Percentiles rank a stretch among this genome's conserved stretches.
These are phyloP conservation scores for Fusarium redolens DNA, from an alignment of 2,329 filamentous ascomycete species.

Conservation along the genomic window DNA sequence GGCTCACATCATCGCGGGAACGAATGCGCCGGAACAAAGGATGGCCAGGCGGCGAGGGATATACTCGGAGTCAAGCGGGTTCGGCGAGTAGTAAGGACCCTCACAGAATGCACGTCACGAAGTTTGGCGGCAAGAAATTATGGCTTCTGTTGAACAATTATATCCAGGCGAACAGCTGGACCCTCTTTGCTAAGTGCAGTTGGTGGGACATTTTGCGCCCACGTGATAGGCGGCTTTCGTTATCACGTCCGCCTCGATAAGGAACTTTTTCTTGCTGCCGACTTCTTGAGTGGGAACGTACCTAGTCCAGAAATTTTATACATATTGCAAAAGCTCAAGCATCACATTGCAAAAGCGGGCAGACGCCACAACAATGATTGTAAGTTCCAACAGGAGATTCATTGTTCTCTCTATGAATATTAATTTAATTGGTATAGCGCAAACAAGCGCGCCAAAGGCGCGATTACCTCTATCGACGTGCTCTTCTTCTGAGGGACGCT, in stretches of 20 bases:
- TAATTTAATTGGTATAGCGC: slow-evolving; percentile 47
- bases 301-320: slow-evolving; percentile 31
- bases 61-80: slow-evolving; percentile 11
- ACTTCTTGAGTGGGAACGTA: background rate
- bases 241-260: slow-evolving; percentile 49
- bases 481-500: slow-evolving; percentile 87
- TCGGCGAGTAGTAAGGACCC: slow-evolving; percentile 1
- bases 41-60: slow-evolving; percentile 25
- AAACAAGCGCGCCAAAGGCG: slow-evolving; percentile 57
- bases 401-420: slow-evolving; percentile 2
- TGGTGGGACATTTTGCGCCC: slow-evolving; percentile 56
- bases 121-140: slow-evolving; percentile 35
- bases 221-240: slow-evolving; percentile 52
- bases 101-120: slow-evolving; percentile 18
- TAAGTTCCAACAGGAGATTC: slow-evolving; percentile 34
- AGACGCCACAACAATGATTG: slow-evolving; percentile 46
- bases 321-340: slow-evolving; percentile 13
- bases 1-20: slow-evolving; percentile 55
- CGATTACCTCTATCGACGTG: slow-evolving; percentile 84
- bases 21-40: slow-evolving; percentile 36
- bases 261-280: slow-evolving; percentile 44
- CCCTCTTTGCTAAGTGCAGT: slow-evolving; percentile 45
- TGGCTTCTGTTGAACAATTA: slow-evolving; percentile 46
- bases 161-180: slow-evolving; percentile 41
- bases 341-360: slow-evolving; percentile 7